Evolutionary conservation across 805 yeast species (phyloP), one percentile per base, ranked within the genome.

Genomic region (Metschnikowia lochheadii): DNA sequence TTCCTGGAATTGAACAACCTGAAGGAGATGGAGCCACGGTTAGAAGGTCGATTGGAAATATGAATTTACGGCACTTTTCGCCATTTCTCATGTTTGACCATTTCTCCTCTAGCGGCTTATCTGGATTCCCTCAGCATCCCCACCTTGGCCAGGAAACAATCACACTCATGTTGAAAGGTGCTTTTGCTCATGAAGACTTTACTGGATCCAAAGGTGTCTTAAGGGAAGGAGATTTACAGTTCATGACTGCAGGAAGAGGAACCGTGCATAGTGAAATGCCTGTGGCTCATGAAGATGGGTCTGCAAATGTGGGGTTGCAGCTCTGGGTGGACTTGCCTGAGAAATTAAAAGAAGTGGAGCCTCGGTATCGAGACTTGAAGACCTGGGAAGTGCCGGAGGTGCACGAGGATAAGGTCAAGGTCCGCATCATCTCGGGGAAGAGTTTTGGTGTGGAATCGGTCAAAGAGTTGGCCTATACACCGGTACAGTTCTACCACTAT

Each of bases 211-310:
- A 79, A 48, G 96, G 96, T 49, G 75, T 87, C 7, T 69, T 90
- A 48, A 76, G 79, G 54, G 81, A 89, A 6, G 96, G 96, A 50
- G 97, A 89, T 64, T 72, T 90, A 57, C 97, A 89, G 66, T 89
- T 89, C 66, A 89, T 89, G 96, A 89, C 96, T 26, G 96, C 96
- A 5, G 96, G 96, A 52, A 79, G 78, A 59, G 97, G 95, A 46
- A 81, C 89, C 35, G 87, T 87, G 49, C 96, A 89, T 65, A 79
- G 89, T 2, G 96, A 89, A 63, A 89, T 89, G 81, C 96, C 96
- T 7, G 83, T 83, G 34, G 72, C 75, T 36, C 68, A 70, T 53
- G 77, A 76, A 38, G 61, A 58, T 38, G 60, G 59, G 11, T 51
- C 59, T 1, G 41, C 48, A 7, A 56, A 52, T 39, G 51, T 50